Evolutionary conservation across 768 basidiomycete genomes (phyloP).

Genomic region (Mycena rosella): DNA sequence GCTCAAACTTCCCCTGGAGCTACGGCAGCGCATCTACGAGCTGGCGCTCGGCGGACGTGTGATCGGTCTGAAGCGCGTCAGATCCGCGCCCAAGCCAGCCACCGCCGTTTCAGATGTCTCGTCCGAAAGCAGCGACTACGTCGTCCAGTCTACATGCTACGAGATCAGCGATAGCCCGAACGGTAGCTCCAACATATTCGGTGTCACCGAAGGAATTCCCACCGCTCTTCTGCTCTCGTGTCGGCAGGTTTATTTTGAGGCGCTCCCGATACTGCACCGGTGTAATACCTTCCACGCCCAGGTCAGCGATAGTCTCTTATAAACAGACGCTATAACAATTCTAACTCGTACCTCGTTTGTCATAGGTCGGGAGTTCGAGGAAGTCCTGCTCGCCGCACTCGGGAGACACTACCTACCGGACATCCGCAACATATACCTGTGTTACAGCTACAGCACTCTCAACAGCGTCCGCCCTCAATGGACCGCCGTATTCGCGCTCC

Average conservation of each 20-base stretch:
- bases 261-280: constrained; percentile 10
- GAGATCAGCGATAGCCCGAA: background rate
- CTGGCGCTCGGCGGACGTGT: constrained; percentile 15
- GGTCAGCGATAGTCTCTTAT: no score
- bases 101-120: no score
- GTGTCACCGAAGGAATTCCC: background rate
- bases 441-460: background rate
- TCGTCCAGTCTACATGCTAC: constrained; percentile 4
- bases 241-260: constrained; percentile 26
- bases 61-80: background rate
- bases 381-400: background rate
- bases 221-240: constrained; percentile 10
- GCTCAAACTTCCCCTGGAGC: constrained; percentile 18
- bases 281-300: constrained; percentile 14
- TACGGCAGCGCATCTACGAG: constrained; percentile 24
- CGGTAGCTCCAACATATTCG: background rate
- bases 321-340: no score
- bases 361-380: no score
- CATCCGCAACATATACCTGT: constrained; percentile 9
- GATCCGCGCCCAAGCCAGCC: background rate
- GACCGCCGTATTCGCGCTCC: background rate
- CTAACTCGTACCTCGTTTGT: no score
- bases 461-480: background rate
- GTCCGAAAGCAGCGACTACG: no score
- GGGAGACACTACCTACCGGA: constrained; percentile 1